Base-by-base conservation (phyloP, 1,139 yeast species). In the Taphrina sp. region DNA sequence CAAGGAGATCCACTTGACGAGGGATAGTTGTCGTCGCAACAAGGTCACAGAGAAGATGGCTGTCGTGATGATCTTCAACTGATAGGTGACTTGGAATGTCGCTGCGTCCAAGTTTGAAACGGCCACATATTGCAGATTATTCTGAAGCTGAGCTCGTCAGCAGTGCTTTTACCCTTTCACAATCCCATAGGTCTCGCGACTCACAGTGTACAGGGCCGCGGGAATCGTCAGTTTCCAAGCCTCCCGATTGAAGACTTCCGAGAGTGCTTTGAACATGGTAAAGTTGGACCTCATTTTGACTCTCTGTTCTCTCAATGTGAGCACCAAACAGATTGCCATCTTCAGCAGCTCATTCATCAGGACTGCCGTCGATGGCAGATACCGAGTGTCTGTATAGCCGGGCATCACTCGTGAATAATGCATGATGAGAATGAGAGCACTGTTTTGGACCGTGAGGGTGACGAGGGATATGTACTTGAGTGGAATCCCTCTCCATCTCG, bases 341-440 rank as follows among this genome's bases (percentile, higher is more conserved):
- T 73, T 73, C 62, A 72, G 62, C 23, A 72, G 52, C 61, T 73
- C 76, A 64, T 72, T 73, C 46, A 72, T 62, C 23, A 73, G 64
- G 31, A 73, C 76, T 3, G 76, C 76, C 2, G 76, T 73, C 14
- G 76, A 72, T 10, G 75, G 65, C 42, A 68, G 64, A 61, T 73
- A 73, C 28, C 72, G 65, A 12, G 65, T 57, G 8, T 60, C 61
- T 44, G 63, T 66, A 45, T 66, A 67, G 10, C 70, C 71, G 1
- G 73, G 72, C 72, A 72, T 72, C 59, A 72, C 68, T 17, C 76
- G 69, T 8, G 76, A 73, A 58, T 71, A 72, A 56, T 74, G 72
- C 76, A 73, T 72, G 31, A 70, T 63, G 61, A 70, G 59, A 51
- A 69, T 70, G 37, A 70, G 64, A 17, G 72, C 68, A 31, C 72